These are phyloP conservation scores for Sphaerostilbella broomeana DNA, from an alignment of 2,329 filamentous ascomycete species.

Conservation along the genomic window DNA sequence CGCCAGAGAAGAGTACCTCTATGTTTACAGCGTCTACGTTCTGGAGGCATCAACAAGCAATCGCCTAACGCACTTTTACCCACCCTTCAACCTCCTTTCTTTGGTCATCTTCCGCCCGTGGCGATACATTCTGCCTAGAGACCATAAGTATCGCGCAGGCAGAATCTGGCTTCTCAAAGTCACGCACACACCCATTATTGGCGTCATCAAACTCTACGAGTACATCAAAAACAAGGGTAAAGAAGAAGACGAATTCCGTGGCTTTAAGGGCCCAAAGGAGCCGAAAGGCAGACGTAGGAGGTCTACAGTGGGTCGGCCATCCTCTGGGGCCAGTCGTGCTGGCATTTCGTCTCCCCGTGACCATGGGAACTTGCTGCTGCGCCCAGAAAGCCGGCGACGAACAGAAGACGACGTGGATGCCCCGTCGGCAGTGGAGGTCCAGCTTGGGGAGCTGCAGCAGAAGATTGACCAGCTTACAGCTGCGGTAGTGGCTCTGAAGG, in stretches of 20 bases:
- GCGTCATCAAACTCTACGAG: conserved; percentile 63
- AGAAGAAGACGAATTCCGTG: conserved; percentile 37
- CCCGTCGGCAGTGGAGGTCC: conserved; percentile 40
- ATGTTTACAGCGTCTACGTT: conserved; percentile 63
- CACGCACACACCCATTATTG: conserved; percentile 62
- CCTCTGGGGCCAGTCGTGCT: conserved; percentile 14
- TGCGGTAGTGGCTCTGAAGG: conserved; percentile 45
- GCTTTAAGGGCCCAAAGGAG: conserved; percentile 41
- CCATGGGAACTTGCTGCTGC: conserved; percentile 11
- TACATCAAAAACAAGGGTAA: conserved; percentile 34
- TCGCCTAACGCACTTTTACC: conserved; percentile 62
- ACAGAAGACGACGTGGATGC: conserved; percentile 32
- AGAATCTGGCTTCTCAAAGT: conserved; percentile 57
- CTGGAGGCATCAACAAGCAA: conserved; percentile 62
- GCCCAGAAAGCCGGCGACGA: conserved; percentile 15
- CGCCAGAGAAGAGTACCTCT: conserved; percentile 69
- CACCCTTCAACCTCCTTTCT: conserved; percentile 68
- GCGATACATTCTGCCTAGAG: conserved; percentile 59
- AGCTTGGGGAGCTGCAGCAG: conserved; percentile 46
- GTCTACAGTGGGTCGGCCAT: conserved; percentile 15
- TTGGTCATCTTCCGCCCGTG: conserved; percentile 66
- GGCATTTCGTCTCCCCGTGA: conserved; percentile 13
- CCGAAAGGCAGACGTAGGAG: conserved; percentile 18
- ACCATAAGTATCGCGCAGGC: conserved; percentile 54
- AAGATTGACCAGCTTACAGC: conserved; percentile 55